Percentiles rank a stretch among this genome's conserved stretches.
Conservation (phyloP, 2,329 filamentous ascomycete species). For the Cryphonectria parasitica region DNA sequence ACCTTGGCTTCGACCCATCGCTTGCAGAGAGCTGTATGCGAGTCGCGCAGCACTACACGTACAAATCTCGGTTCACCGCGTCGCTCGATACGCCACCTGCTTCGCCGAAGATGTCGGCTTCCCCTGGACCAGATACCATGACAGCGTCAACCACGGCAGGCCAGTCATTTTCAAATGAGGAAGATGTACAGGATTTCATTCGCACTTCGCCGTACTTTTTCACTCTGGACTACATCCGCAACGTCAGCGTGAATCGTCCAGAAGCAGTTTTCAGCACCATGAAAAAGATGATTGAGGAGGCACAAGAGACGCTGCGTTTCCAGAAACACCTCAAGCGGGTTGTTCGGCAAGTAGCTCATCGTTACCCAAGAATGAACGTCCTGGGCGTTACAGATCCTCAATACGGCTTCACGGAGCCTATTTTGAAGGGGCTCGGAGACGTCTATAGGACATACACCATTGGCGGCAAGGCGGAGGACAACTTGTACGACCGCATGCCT, state of each 20-base stretch:
- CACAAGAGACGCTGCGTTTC: constrained; percentile 38
- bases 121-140: background rate
- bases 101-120: background rate
- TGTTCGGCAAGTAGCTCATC: constrained; percentile 44
- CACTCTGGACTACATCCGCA: constrained; percentile 38
- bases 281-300: constrained; percentile 37
- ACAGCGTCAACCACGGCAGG: too few species aligned
- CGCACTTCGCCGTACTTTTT: constrained; percentile 38
- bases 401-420: constrained; percentile 36
- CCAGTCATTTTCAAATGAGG: constrained; percentile 33
- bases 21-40: constrained; percentile 43
- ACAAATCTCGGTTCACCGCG: background rate
- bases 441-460: constrained; percentile 40
- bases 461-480: constrained; percentile 30
- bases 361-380: constrained; percentile 45
- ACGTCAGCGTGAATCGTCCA: constrained; percentile 34
- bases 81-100: constrained; percentile 15
- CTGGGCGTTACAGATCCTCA: constrained; percentile 42
- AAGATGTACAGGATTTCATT: constrained; percentile 39
- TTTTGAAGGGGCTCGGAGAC: constrained; percentile 38
- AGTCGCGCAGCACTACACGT: constrained; percentile 39
- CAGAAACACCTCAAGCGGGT: constrained; percentile 41
- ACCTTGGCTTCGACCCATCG: background rate
- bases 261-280: constrained; percentile 34
- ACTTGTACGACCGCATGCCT: constrained; percentile 31